Base-by-base conservation (phyloP, 164 flowering plant species). In the Brasenia schreberi region DNA sequence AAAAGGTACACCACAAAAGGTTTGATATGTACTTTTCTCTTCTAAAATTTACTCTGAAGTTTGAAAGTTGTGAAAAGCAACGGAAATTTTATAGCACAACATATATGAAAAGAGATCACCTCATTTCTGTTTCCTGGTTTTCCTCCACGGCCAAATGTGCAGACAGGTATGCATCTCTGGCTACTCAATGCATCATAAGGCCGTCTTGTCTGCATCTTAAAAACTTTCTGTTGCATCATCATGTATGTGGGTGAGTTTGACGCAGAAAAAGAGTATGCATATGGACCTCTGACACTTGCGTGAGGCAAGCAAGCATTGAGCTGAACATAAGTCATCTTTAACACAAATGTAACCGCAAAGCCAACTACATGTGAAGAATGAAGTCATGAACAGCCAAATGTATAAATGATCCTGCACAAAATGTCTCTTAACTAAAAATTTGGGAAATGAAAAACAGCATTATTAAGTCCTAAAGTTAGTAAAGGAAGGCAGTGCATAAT, bases 71-170 rank as follows among this genome's bases (percentile, higher is more conserved):
- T 33, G 4, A 33, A 33, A 33, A 33, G 39, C 39, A 33, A 33
- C 39, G 1, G 39, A 33, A 33, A 33, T 33, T 33, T 33, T 33
- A 3, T 33, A 33, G 39, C 39, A 33, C 39, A 33, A 33, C 39
- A 33, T 33, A 33, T 33, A 33, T 33, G 39, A 33, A 64, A 43
- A 43, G 16, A 18, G 23, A 66, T 70, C 67, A 83, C 92, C 81
- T 83, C 85, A 68, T 70, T 69, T 0, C 68, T 70, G 43, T 74
- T 67, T 44, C 69, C 75, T n/a, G 86, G 62, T 61, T 77, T 81
- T 65, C 81, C 87, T 73, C 80, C 80, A 60, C 84, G 82, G 72
- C 87, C 92, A 70, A 81, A 81, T 63, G 71, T 67, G 70, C 81
- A 84, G 60, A 78, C 75, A 9, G 78, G 72, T 9, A 69, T 18